Percentiles rank a stretch among this genome's conserved stretches.
Conservation (phyloP, 352 stramenopile species). For the Chrysophaeum taylorii region DNA sequence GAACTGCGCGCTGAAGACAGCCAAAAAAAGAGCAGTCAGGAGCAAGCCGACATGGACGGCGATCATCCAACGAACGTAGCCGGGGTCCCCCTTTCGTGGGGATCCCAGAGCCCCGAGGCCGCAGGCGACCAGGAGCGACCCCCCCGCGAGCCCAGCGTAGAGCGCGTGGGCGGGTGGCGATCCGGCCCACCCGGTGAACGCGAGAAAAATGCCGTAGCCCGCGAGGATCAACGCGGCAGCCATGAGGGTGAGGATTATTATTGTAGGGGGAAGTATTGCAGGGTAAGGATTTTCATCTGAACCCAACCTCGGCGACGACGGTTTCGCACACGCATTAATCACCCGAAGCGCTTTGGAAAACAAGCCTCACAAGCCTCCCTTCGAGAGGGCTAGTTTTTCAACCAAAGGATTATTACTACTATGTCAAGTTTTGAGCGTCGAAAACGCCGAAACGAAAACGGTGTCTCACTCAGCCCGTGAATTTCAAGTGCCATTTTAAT, state of each 20-base stretch:
- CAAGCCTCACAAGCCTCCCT: too few relatives aligned
- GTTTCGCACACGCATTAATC: too few relatives aligned
- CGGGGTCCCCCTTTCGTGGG: neutral
- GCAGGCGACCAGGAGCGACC: neutral
- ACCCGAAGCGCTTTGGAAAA: too few relatives aligned
- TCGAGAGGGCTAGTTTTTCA: too few relatives aligned
- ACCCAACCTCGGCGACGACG: too few relatives aligned
- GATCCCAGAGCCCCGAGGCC: neutral
- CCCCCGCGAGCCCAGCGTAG: neutral
- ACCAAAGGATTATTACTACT: too few relatives aligned
- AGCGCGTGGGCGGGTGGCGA: neutral
- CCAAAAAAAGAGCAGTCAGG: neutral
- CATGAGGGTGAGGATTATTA: neutral
- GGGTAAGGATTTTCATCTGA: too few relatives aligned
- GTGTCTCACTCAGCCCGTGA: too few relatives aligned
- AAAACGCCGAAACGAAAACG: too few relatives aligned
- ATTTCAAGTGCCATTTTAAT: too few relatives aligned
- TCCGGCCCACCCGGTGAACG: neutral
- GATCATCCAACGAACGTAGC: constrained; percentile 1
- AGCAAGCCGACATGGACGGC: neutral
- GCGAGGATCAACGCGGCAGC: neutral
- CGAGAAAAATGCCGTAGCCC: neutral
- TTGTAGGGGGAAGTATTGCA: too few relatives aligned
- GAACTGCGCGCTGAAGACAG: neutral
- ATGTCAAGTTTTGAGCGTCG: too few relatives aligned